phyloP scores from a whole-genome alignment of 2,329 filamentous ascomycete species.

The Neoscytalidium dimidiatum region DNA sequence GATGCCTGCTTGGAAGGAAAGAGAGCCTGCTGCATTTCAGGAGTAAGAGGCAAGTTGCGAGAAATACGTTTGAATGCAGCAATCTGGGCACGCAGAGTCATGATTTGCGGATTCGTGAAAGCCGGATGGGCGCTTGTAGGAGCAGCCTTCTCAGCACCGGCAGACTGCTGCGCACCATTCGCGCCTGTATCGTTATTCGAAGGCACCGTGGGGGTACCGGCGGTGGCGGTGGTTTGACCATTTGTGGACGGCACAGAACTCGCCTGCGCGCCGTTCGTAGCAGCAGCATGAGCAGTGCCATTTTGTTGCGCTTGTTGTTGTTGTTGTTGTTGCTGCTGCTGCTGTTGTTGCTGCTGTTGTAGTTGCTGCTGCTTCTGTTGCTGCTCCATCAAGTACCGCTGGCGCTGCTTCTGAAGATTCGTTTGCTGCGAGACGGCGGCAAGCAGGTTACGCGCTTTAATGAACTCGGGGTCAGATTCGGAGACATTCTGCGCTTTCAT shows the following conservation, averaged over 20 bases:
- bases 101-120: conserved; percentile 78
- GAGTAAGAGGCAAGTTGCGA: conserved; percentile 81
- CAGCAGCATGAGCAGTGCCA: conserved; percentile 32
- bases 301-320: conserved; percentile 50
- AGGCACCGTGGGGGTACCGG: conserved; percentile 26
- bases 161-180: conserved; percentile 30
- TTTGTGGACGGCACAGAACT: conserved; percentile 27
- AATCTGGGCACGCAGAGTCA: conserved; percentile 80
- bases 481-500: conserved; percentile 86
- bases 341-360: conserved; percentile 49
- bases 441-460: conserved; percentile 78
- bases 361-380: conserved; percentile 54
- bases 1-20: conserved; percentile 70
- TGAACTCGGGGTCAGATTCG: conserved; percentile 80
- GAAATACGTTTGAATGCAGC: conserved; percentile 86
- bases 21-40: conserved; percentile 77
- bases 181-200: conserved; percentile 28
- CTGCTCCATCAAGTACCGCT: conserved; percentile 40
- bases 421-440: conserved; percentile 67
- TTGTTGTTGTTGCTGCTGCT: too few species aligned
- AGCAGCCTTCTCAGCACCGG: conserved; percentile 42
- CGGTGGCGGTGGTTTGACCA: conserved; percentile 28
- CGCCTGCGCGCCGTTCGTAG: conserved; percentile 50
- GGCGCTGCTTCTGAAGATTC: conserved; percentile 51
- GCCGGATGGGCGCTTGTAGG: conserved; percentile 26